Evolutionary conservation across 495 filamentous ascomycete species (phyloP).

Genomic region (Lasiosphaeriaceae sp.): DNA sequence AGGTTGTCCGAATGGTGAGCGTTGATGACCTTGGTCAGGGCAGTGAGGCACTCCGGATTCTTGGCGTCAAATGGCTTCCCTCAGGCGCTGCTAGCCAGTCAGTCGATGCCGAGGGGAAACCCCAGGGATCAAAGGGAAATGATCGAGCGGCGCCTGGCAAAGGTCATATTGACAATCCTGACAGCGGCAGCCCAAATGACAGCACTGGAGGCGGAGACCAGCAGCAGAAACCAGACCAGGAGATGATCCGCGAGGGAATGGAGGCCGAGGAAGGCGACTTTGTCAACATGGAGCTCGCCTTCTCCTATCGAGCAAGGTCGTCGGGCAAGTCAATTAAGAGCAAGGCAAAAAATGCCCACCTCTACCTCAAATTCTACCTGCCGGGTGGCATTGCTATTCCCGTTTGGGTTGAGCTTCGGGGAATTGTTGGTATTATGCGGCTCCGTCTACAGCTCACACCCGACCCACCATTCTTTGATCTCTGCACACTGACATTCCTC

Average conservation of each 20-base stretch:
- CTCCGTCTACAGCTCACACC: conserved; percentile 64
- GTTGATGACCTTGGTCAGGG: conserved; percentile 69
- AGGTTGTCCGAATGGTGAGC: conserved; percentile 61
- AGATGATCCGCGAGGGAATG: conserved; percentile 57
- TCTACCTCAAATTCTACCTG: conserved; percentile 66
- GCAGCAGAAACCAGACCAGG: conserved; percentile 28
- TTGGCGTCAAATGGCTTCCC: conserved; percentile 64
- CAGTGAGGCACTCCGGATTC: conserved; percentile 58
- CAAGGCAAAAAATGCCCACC: conserved; percentile 65
- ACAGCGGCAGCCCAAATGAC: conserved; percentile 14
- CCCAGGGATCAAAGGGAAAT: conserved; percentile 29
- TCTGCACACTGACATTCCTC: conserved; percentile 69
- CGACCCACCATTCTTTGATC: conserved; percentile 67
- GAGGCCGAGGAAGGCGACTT: conserved; percentile 73
- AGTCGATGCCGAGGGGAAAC: conserved; percentile 51
- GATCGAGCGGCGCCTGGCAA: conserved; percentile 49
- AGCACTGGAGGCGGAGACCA: conserved; percentile 31
- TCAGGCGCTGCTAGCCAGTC: conserved; percentile 58
- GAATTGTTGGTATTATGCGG: conserved; percentile 60
- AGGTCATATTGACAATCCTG: conserved; percentile 25
- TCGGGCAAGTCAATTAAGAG: conserved; percentile 52
- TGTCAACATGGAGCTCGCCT: conserved; percentile 65
- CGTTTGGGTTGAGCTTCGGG: conserved; percentile 69
- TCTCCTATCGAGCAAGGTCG: conserved; percentile 60
- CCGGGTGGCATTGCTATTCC: conserved; percentile 54